Conservation (phyloP, 73 alveolate species). For the Paramecium bursaria region DNA sequence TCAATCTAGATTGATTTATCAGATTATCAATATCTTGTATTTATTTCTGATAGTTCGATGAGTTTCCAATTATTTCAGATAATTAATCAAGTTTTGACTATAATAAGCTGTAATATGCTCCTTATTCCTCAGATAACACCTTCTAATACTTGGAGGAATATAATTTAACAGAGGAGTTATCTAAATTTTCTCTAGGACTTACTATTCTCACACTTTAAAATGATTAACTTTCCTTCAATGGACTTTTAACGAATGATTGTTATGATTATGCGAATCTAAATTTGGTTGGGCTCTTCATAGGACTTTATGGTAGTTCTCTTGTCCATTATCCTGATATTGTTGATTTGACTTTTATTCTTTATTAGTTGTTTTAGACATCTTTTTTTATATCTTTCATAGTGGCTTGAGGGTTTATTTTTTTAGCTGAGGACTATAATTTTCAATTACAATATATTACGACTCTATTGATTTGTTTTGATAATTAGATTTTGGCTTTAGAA, state of each 20-base stretch:
- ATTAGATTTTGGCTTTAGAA: neutral
- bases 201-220: too few species aligned
- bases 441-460: too few species aligned
- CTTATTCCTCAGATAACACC: constrained; percentile 28
- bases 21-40: constrained; percentile 11
- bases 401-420: neutral
- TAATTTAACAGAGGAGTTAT: too few species aligned
- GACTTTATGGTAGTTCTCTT: too few species aligned
- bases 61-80: constrained; percentile 1
- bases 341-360: too few species aligned
- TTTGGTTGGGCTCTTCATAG: too few species aligned
- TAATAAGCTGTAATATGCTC: constrained; percentile 8
- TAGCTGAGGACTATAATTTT: neutral
- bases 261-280: too few species aligned
- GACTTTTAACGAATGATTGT: too few species aligned
- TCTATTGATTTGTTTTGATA: neutral
- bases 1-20: constrained; percentile 21
- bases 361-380: too few species aligned
- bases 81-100: constrained; percentile 27
- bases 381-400: neutral
- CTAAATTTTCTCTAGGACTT: too few species aligned
- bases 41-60: neutral
- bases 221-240: too few species aligned
- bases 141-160: constrained; percentile 24
- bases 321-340: too few species aligned